Evolutionary conservation across 2,329 filamentous ascomycete genomes (phyloP), one percentile per base, ranked within the genome.

Genomic region (Chaetomium globosum): DNA sequence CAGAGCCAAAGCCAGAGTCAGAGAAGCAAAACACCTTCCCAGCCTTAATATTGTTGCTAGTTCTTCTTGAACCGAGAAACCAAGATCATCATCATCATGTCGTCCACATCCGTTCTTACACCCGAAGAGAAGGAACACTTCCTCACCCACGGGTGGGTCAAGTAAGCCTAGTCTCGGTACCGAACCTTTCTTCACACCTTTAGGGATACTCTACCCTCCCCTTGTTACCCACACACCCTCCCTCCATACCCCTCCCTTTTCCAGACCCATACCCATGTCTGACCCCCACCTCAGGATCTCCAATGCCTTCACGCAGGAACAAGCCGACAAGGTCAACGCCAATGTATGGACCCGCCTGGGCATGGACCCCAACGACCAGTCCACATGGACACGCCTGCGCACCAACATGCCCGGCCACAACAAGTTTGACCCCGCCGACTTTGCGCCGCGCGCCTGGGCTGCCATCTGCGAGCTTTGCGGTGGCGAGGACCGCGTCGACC

Each of bases 401-500:
- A 85, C 80, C 62, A 86, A 90, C 77, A 89, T 91, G 87, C 87
- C 87, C 0, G 77, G 76, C 30, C 87, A 88, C 75, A 78, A 77
- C n/a, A 74, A 77, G 36, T 85, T 87, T 65, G 76, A 82, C 64
- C 82, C 83, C 51, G 76, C 80, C 1, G 76, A 77, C 0, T 86
- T 90, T 69, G 85, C 88, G 0, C 88, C 89, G 0, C 84, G 83
- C 66, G 88, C 87, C 2, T 91, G 87, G 87, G 77, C 80, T 0
- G 87, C 86, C 21, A 89, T 90, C 67, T 86, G 84, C 74, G 83
- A 88, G 74, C 81, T 91, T 10, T 83, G 88, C 64, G 88, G 87
- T 61, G 88, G 87, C 63, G 84, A 87, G 67, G 83, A 84, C 39
- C 80, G 81, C 8, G 76, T 89, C 39, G 73, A 76, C 1, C 76